Conservation (phyloP, 306 rosid genomes). For the Betula pendula region DNA sequence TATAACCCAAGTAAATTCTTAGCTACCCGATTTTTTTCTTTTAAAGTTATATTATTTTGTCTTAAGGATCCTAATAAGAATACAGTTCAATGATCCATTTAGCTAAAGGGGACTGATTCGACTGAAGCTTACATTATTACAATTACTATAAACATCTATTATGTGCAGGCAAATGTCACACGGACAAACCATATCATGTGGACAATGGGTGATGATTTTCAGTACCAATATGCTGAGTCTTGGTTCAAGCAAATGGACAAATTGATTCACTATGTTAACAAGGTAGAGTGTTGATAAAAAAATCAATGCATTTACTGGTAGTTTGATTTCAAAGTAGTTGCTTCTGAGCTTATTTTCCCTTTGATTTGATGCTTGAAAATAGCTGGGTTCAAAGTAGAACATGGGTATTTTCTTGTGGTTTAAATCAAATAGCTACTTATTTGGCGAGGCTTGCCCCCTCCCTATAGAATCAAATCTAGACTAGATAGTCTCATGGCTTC, state of each 20-base stretch:
- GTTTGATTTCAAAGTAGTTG: background rate
- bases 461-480: background rate
- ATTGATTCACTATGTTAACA: constrained; percentile 80
- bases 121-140: constrained; percentile 7
- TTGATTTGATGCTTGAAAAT: background rate
- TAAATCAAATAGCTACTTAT: background rate
- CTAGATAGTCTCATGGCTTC: background rate
- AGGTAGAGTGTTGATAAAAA: constrained; percentile 40
- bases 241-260: constrained; percentile 97
- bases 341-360: background rate
- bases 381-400: background rate
- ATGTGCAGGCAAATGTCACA: constrained; percentile 73
- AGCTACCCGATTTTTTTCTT: constrained; percentile 12
- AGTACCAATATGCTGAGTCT: constrained; percentile 84
- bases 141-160: constrained; percentile 24
- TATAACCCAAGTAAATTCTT: constrained; percentile 51
- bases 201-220: constrained; percentile 98
- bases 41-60: background rate
- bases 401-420: background rate
- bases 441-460: background rate
- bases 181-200: constrained; percentile 88
- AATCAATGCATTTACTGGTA: constrained; percentile 9
- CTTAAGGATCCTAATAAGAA: background rate
- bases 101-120: background rate
- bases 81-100: background rate